Base-by-base conservation (phyloP, 306 rosid genomes). In the Citrullus amarus region DNA sequence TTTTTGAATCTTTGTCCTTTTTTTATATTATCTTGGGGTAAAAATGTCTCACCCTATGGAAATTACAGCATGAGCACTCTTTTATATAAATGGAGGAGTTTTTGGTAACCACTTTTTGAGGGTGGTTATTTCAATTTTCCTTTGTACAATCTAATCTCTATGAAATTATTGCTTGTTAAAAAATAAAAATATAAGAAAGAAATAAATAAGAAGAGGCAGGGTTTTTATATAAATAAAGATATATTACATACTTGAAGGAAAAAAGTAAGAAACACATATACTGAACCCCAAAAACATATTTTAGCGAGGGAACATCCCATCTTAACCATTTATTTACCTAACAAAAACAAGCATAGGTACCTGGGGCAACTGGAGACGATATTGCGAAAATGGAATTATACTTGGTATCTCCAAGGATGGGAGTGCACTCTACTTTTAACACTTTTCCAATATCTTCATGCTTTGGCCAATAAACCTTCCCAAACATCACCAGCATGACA, bases 381-480 rank as follows among this genome's bases (percentile, higher is more conserved):
- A 92, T 86, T 74, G 97, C 98, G 82, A 91, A 92, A 77, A 95
- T 83, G 69, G 97, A 85, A 87, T 90, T 92, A 85, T 90, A 95
- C 78, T 87, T 85, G 4, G 73, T 86, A 79, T 88, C 97, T 81
- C 93, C 98, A 65, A 91, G 56, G 66, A 84, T 62, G 75, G 88
- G 89, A 75, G 86, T 91, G 75, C 99, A 92, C 79, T 95, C 98
- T 77, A 91, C 99, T 83, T 95, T 95, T 88, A 95, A 85, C 56
- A 92, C 46, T 86, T 87, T 91, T 36, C 88, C 92, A 72, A 91
- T 86, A 76, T 92, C 91, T 73, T 84, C 91, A 81, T 80, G 98
- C 86, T 88, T 95, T 78, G 99, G 99, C 99, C 92, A 86, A 90
- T 92, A 92, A 74, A 84, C 90, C 99, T 95, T 86, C 57, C 79